Percentiles rank a stretch among this genome's conserved stretches.
These are phyloP conservation scores for Raddia distichophylla DNA, from an alignment of 176 grass and related monocot species.

Conservation along the genomic window DNA sequence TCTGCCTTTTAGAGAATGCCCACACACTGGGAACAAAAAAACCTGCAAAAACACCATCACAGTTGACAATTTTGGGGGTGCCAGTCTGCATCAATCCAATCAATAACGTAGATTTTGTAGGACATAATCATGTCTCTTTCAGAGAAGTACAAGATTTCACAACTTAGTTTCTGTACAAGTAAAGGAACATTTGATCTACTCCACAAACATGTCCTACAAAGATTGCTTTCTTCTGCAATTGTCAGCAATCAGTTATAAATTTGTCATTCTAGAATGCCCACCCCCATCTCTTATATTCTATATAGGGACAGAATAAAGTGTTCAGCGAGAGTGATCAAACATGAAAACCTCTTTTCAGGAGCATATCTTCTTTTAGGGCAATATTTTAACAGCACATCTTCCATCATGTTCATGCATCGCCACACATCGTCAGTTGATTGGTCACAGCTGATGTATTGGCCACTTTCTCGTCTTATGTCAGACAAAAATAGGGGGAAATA, in stretches of 20 bases:
- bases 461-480: conserved; percentile 15
- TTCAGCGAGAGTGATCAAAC: not conserved
- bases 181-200: not conserved
- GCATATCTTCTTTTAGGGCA: conserved; percentile 15
- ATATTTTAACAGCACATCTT: conserved; percentile 27
- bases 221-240: not conserved
- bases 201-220: not conserved
- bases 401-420: conserved; percentile 13
- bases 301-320: conserved; percentile 8
- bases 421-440: not conserved
- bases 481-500: not conserved
- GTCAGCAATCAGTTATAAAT: not conserved
- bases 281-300: not conserved
- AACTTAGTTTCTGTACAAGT: not conserved
- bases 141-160: not conserved
- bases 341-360: not conserved
- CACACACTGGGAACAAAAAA: not conserved
- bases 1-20: not conserved
- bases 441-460: not conserved
- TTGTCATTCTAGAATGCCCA: not conserved
- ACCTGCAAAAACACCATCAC: not conserved
- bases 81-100: not conserved
- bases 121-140: not conserved
- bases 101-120: not conserved
- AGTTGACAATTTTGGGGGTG: not conserved